A percentile compares a stretch with the other conserved stretches of the same genome.
Evolutionary conservation across 2,329 filamentous ascomycete species (phyloP).

Genomic region (Niveomyces coronatus): DNA sequence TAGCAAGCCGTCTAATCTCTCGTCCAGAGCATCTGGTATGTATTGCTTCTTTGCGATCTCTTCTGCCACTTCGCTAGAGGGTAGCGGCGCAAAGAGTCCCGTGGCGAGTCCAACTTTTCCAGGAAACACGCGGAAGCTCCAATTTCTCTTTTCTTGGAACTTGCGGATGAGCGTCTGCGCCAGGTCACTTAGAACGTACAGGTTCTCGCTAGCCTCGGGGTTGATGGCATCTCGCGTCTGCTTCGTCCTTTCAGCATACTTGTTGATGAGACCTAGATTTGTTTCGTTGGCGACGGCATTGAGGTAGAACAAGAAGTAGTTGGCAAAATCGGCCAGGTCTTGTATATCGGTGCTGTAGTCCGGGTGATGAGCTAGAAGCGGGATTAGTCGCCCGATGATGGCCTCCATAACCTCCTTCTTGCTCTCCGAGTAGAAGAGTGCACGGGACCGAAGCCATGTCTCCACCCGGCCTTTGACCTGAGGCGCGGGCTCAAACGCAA

Average conservation of each 20-base stretch:
- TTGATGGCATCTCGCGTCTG: conserved; percentile 73
- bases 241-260: conserved; percentile 88
- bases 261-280: conserved; percentile 81
- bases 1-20: conserved; percentile 61
- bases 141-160: conserved; percentile 78
- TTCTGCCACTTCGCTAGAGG: conserved; percentile 68
- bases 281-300: conserved; percentile 72
- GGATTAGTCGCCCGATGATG: conserved; percentile 71
- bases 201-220: conserved; percentile 54
- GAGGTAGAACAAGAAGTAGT: conserved; percentile 86
- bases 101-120: conserved; percentile 72
- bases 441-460: conserved; percentile 82
- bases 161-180: conserved; percentile 71
- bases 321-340: conserved; percentile 70
- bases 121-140: conserved; percentile 75
- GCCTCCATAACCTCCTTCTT: conserved; percentile 64
- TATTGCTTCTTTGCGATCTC: conserved; percentile 80
- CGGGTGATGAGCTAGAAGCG: conserved; percentile 84
- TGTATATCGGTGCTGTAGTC: conserved; percentile 62
- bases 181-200: conserved; percentile 84
- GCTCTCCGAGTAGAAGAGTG: conserved; percentile 49
- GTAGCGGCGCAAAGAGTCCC: conserved; percentile 65
- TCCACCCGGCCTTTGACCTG: conserved; percentile 64
- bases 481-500: conserved; percentile 78
- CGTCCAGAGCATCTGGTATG: conserved; percentile 65